phyloP scores from a whole-genome alignment of 768 basidiomycete species.

The Austroboletus festivus region DNA sequence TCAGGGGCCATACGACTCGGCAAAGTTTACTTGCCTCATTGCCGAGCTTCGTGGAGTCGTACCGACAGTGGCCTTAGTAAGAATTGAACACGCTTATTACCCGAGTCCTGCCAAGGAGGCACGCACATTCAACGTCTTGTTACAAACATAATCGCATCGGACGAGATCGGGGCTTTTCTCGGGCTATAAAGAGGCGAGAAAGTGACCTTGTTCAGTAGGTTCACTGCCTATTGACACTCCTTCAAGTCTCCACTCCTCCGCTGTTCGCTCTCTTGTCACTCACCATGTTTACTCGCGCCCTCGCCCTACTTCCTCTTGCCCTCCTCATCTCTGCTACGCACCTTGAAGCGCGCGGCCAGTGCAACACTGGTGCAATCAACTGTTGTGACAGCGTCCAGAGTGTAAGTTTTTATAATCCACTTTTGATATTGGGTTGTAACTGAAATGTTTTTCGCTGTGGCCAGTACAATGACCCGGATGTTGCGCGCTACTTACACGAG shows the following conservation, averaged over 20 bases:
- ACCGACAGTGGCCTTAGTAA: too few species aligned
- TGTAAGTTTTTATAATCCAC: neutral
- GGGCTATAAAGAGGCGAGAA: constrained; percentile 9
- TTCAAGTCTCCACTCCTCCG: neutral
- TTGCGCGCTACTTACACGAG: rapidly evolving
- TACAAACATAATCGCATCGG: too few species aligned
- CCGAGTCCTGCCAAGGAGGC: too few species aligned
- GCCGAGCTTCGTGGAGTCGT: too few species aligned
- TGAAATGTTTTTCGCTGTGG: neutral
- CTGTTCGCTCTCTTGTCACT: neutral
- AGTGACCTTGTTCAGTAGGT: neutral
- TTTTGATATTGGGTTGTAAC: too few species aligned
- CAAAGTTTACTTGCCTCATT: too few species aligned
- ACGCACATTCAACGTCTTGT: too few species aligned
- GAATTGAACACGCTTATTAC: too few species aligned
- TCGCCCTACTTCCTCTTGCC: constrained; percentile 19
- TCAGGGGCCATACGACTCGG: too few species aligned
- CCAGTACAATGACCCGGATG: neutral
- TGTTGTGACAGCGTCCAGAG: constrained; percentile 14
- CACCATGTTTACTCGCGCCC: constrained; percentile 17
- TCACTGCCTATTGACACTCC: neutral
- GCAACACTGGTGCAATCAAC: neutral
- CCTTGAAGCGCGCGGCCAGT: constrained; percentile 8
- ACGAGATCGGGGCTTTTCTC: too few species aligned
- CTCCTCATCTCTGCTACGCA: constrained; percentile 8